Percentiles rank a stretch among this genome's conserved stretches.
Conservation (phyloP, 2,329 filamentous ascomycete genomes). For the Sporothrix globosa region DNA sequence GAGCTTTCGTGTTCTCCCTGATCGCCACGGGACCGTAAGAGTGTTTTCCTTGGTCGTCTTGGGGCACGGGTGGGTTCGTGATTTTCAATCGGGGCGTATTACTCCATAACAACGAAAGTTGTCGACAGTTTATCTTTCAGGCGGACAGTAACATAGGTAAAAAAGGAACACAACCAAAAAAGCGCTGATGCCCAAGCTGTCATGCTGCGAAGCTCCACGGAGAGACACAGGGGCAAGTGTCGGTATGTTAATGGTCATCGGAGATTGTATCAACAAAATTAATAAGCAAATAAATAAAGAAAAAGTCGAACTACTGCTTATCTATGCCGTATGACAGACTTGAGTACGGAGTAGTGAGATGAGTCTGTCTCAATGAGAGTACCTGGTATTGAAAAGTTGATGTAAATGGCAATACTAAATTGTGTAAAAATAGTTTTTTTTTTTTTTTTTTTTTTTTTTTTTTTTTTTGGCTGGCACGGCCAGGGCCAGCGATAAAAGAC, state of each 20-base stretch:
- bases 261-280: no score
- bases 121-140: not conserved
- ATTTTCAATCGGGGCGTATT: not conserved
- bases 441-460: no score
- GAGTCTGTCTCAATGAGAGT: no score
- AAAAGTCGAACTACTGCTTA: no score
- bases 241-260: not conserved
- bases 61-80: constrained; percentile 3
- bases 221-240: not conserved
- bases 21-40: not conserved
- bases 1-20: not conserved
- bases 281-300: no score
- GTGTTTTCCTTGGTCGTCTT: not conserved
- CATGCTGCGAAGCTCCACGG: not conserved
- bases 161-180: not conserved
- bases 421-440: no score
- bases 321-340: no score
- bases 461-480: not conserved
- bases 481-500: not conserved
- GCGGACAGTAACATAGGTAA: no score
- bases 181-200: not conserved
- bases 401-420: no score
- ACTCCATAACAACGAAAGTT: not conserved
- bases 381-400: no score
- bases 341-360: no score